Base-by-base conservation (phyloP, 768 basidiomycete species). In the Agaricus blazei region DNA sequence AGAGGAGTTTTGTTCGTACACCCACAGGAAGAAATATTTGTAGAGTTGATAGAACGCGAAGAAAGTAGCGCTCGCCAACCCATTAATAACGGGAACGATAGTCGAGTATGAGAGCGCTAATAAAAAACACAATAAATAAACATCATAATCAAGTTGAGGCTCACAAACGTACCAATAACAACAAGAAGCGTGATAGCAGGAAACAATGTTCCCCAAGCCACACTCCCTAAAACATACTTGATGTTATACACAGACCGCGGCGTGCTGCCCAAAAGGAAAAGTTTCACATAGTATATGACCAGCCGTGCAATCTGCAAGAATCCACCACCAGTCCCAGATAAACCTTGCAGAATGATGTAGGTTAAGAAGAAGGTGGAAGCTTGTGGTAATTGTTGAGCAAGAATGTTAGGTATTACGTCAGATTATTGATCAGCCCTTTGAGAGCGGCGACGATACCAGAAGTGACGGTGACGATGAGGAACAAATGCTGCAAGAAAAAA, bases 61-160 rank as follows among this genome's bases (percentile, higher is more conserved):
- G 76, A 98, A 97, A 1, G 90, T 84, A 28, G 78, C 75, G 60
- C 83, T 83, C 2, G 90, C 85, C 45, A 98, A 83, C 7, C 95
- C 95, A 60, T 93, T 95, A 74, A 97, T 94, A 65, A 98, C 78
- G 0, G 96, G 95, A 5, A 92, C 86, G 61, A 98, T 95, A 66
- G 94, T 80, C 34, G 85, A 87, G 72, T 98, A 98, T 2, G 80
- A 86, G 27, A 91, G 67, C 8, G 86, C 84, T 87, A 55, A 19
- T 11, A 43, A 36, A 38, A 19, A 38, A 41, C n/a, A 36, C 63
- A 15, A 38, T 37, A 29, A 46, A 36, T 4, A 12, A 12, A 23
- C 4, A 23, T 62, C 45, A 27, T 24, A 23, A 76, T 85, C 64
- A 56, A 90, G 88, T 80, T 28, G 43, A 23, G 5, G 28, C 19